Evolutionary conservation across 495 filamentous ascomycete species (phyloP), one percentile per base, ranked within the genome.

Genomic region (Annulohypoxylon bovei): DNA sequence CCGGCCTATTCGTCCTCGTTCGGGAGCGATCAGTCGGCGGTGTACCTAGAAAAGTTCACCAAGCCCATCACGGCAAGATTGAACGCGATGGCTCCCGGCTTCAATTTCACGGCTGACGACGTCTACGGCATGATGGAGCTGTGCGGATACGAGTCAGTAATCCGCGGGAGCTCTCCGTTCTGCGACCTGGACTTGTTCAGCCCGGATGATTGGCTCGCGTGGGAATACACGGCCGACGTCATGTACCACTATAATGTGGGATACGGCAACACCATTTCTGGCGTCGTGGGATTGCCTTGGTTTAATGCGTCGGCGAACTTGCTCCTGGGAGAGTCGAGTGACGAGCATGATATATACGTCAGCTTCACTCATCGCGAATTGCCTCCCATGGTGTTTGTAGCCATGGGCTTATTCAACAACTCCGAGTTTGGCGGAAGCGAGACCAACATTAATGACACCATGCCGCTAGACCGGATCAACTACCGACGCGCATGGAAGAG

Each of bases 321-420:
- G 2, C 75, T 84, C 5, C 46, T 80, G 33, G 67, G 61, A 14
- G 71, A 77, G 12, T 57, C 65, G 4, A 53, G 57, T 16, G 55
- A 65, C 14, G 70, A 74, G 7, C 77, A 85, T 66, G 82, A 84
- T 58, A 63, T 85, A 20, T 84, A 81, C 53, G 74, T 82, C 23
- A 83, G 81, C 56, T 86, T 84, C 75, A 86, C 82, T 0, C 83
- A 86, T 68, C 81, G 83, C 7, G 82, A 86, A 71, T 65, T 84
- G 7, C 82, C 81, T 25, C 82, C 82, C 8, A 80, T 79, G 40
- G 82, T 85, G 6, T 70, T 81, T 5, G 82, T 84, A 0, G 82
- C 82, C 25, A 73, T 86, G 71, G 83, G 83, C 8, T 70, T 86
- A 4, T 84, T 84, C 76, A 84, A 86, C 72, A 84, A 84, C 57